Evolutionary conservation across 805 yeast species (phyloP), one percentile per base, ranked within the genome.

Genomic region (Hanseniaspora osmophila): DNA sequence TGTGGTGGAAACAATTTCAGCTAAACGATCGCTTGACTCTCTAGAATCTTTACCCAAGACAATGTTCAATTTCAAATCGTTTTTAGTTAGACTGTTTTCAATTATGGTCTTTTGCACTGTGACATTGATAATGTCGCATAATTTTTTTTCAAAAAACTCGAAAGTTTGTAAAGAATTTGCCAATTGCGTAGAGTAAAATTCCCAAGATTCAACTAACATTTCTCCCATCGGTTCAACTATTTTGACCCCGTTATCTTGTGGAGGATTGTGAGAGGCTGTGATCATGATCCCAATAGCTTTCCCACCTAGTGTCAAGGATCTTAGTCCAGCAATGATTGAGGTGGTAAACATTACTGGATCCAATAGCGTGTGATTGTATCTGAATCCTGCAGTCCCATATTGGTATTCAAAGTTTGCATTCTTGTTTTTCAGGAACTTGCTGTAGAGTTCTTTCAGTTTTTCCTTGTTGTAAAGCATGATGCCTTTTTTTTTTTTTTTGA

Each of bases 341-440:
- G 83, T 86, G 6, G 90, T 72, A 61, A 77, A 84, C 62, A 85
- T 82, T 30, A 88, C 90, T 15, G 86, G 79, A 58, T 85, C 94
- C 51, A 90, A 66, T 15, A 70, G 62, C 17, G 64, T 58, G 1
- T 94, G 88, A 42, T 75, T 67, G 66, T 80, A 79, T 48, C 98
- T 75, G 66, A 92, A 92, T 9, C 98, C 98, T 1, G 98, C 98
- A 1, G 98, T 92, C n/a, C 98, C 98, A 56, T 92, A 92, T 15
- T 75, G 64, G 57, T 76, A 80, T 1, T 49, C 46, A 33, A 63
- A 51, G 19, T 54, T 60, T n/a, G 60, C 58, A 1, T 38, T 13
- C 1, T 30, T 22, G 22, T 40, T 30, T 17, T 30, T n/a, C 38
- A 15, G 16, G 16, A 4, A n/a, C 11, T 13, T 35, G n/a, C 18